Percentiles rank a stretch among this genome's conserved stretches.
Evolutionary conservation across 139 green algal genomes (phyloP).

Genomic region (Coelastrella sp.): DNA sequence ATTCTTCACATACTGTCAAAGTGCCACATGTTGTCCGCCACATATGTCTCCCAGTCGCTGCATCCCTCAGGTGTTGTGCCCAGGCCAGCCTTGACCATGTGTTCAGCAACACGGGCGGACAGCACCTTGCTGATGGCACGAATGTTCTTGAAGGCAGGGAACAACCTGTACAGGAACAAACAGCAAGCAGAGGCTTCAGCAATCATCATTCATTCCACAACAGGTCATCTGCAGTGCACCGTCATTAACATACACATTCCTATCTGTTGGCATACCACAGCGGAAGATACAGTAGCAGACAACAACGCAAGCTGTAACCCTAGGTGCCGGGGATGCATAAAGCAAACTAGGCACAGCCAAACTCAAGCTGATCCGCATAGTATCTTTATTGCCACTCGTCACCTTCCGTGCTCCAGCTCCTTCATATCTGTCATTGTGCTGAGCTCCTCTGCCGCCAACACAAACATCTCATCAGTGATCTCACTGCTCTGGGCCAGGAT

Average conservation of each 20-base stretch:
- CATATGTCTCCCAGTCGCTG: slow-evolving; percentile 39
- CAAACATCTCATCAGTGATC: slow-evolving; percentile 61
- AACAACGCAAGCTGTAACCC: too few relatives aligned
- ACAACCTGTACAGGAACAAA: slow-evolving; percentile 25
- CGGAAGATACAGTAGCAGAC: too few relatives aligned
- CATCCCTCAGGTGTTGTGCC: slow-evolving; percentile 44
- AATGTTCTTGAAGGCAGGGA: slow-evolving; percentile 61
- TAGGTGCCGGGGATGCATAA: too few relatives aligned
- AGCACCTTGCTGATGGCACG: slow-evolving; percentile 45
- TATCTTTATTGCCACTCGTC: neutral
- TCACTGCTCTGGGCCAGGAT: slow-evolving; percentile 32
- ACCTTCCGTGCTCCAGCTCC: slow-evolving; percentile 41
- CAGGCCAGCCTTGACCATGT: slow-evolving; percentile 56
- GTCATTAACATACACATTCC: too few relatives aligned
- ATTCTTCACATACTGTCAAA: neutral
- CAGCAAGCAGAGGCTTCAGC: neutral
- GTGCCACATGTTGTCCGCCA: slow-evolving; percentile 46
- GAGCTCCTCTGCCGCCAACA: slow-evolving; percentile 78
- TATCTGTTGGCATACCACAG: too few relatives aligned
- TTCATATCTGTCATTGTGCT: slow-evolving; percentile 53
- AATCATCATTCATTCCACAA: too few relatives aligned
- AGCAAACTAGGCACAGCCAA: too few relatives aligned
- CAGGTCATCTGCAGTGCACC: too few relatives aligned
- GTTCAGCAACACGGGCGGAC: slow-evolving; percentile 51
- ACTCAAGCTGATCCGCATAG: too few relatives aligned